These are phyloP conservation scores for Hypomontagnella submonticulosa DNA, from an alignment of 495 filamentous ascomycete species.

Conservation along the genomic window DNA sequence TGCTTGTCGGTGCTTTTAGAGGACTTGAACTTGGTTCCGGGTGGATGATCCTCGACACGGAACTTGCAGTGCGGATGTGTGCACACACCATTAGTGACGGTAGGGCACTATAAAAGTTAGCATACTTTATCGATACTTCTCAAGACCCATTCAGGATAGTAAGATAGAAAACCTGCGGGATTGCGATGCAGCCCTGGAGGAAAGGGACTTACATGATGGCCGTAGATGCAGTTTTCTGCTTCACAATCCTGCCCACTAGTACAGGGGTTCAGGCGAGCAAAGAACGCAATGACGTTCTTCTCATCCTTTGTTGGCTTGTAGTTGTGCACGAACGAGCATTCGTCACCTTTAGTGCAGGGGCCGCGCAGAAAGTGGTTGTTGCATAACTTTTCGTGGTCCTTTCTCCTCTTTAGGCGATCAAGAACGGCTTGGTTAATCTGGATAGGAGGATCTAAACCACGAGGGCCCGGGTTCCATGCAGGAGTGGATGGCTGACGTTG, in stretches of 20 bases:
- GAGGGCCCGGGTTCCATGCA: constrained; percentile 64
- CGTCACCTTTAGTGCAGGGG: constrained; percentile 75
- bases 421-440: constrained; percentile 66
- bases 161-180: too few species aligned
- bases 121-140: neutral
- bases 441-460: constrained; percentile 62
- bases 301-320: constrained; percentile 76
- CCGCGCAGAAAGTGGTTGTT: constrained; percentile 84
- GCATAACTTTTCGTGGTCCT: constrained; percentile 82
- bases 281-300: constrained; percentile 71
- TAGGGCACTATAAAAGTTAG: constrained; percentile 51
- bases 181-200: neutral
- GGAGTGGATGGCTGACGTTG: constrained; percentile 20
- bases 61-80: constrained; percentile 60
- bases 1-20: constrained; percentile 22
- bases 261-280: constrained; percentile 84
- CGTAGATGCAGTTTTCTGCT: constrained; percentile 83
- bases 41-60: constrained; percentile 59
- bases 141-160: too few species aligned
- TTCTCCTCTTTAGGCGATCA: constrained; percentile 78
- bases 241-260: constrained; percentile 77
- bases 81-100: constrained; percentile 55
- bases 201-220: constrained; percentile 69
- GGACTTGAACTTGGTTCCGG: constrained; percentile 58
- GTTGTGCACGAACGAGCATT: constrained; percentile 80